Evolutionary conservation across 352 stramenopile genomes (phyloP).

Genomic region (Phytophthora quininea): DNA sequence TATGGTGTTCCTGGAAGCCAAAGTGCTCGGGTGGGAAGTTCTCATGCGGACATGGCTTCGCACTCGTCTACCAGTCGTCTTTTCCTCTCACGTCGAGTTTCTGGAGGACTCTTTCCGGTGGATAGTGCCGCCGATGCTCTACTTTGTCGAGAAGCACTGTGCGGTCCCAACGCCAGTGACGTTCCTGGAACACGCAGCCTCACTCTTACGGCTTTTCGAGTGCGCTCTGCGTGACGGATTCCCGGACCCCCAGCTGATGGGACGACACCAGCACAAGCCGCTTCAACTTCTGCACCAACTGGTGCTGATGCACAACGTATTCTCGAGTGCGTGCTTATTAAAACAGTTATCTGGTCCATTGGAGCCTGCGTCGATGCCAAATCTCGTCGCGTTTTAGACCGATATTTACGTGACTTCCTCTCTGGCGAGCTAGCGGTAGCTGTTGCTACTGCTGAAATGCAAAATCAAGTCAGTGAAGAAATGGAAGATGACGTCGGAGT

Average conservation of each 20-base stretch:
- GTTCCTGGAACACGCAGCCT: slow-evolving; percentile 91
- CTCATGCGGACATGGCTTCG: slow-evolving; percentile 88
- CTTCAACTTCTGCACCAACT: slow-evolving; percentile 32
- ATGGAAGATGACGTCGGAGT: slow-evolving; percentile 27
- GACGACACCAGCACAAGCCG: slow-evolving; percentile 28
- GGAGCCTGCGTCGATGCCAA: slow-evolving; percentile 90
- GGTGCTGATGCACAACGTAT: slow-evolving; percentile 74
- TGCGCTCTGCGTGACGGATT: slow-evolving; percentile 70
- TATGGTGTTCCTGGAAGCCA: slow-evolving; percentile 94
- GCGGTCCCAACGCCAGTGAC: slow-evolving; percentile 86
- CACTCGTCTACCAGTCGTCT: slow-evolving; percentile 48
- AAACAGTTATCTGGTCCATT: slow-evolving; percentile 91
- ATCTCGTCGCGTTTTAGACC: slow-evolving; percentile 83
- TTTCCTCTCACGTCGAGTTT: slow-evolving; percentile 44
- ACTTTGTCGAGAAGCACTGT: slow-evolving; percentile 93
- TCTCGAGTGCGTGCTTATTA: slow-evolving; percentile 89
- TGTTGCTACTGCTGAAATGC: slow-evolving; percentile 17
- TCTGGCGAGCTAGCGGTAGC: slow-evolving; percentile 36
- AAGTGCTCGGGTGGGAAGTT: slow-evolving; percentile 91
- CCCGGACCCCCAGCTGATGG: slow-evolving; percentile 27
- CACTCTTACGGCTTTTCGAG: slow-evolving; percentile 81
- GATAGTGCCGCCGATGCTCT: slow-evolving; percentile 90
- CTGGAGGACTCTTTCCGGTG: slow-evolving; percentile 88
- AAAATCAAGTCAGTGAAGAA: slow-evolving; percentile 8
- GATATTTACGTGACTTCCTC: slow-evolving; percentile 82